A percentile compares a stretch with the other conserved stretches of the same genome.
Evolutionary conservation across 2,329 filamentous ascomycete species (phyloP).

Genomic region (Colletotrichum cuscutae): DNA sequence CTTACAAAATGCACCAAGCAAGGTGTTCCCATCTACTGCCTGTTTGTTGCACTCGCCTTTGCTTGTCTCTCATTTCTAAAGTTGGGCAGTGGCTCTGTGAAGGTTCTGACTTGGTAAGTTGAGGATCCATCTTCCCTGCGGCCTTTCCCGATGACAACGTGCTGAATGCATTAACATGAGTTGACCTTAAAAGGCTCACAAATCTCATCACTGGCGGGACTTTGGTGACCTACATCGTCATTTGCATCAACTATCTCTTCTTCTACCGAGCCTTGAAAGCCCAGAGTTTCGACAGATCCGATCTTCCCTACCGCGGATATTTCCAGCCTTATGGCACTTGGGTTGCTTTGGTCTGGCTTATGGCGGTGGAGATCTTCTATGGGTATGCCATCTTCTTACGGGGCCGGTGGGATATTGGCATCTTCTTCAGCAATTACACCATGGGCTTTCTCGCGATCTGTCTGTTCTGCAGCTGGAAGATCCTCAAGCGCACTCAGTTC

Average conservation of each 20-base stretch:
- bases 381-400: conserved; percentile 72
- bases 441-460: conserved; percentile 69
- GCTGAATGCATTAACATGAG: neutral
- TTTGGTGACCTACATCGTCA: conserved; percentile 9
- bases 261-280: conserved; percentile 67
- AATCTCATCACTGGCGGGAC: conserved; percentile 68
- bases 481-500: conserved; percentile 67
- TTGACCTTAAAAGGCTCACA: conserved; percentile 49
- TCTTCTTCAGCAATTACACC: conserved; percentile 72
- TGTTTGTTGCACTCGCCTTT: conserved; percentile 63
- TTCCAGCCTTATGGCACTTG: conserved; percentile 72
- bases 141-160: neutral
- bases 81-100: conserved; percentile 56
- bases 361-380: conserved; percentile 68
- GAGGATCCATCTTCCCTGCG: neutral
- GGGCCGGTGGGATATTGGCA: conserved; percentile 52
- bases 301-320: conserved; percentile 72
- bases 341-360: conserved; percentile 65
- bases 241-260: conserved; percentile 65
- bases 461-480: conserved; percentile 65
- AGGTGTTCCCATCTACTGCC: conserved; percentile 70
- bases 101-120: conserved; percentile 64
- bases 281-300: conserved; percentile 65
- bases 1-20: conserved; percentile 65
- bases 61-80: conserved; percentile 64